phyloP scores from a whole-genome alignment of 129 eudicot genomes.

The Calendula officinalis region DNA sequence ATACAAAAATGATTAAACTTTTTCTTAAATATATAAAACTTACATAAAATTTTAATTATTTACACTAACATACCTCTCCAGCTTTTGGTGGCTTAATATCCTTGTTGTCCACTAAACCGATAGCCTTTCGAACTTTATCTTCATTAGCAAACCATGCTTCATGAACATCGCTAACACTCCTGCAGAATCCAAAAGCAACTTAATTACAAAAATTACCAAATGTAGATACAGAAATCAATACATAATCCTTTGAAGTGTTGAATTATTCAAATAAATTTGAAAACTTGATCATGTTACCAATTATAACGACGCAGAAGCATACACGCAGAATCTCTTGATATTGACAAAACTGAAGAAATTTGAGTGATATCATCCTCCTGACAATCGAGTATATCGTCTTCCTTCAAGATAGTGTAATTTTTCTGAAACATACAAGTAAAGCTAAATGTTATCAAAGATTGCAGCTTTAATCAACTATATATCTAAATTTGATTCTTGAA shows the following conservation, averaged over 20 bases:
- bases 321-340: conserved; percentile 70
- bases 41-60: neutral
- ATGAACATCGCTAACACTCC: conserved; percentile 79
- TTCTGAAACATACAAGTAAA: conserved; percentile 40
- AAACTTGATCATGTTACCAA: conserved; percentile 42
- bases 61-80: conserved; percentile 49
- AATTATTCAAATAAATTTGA: conserved; percentile 1
- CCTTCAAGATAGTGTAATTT: conserved; percentile 64
- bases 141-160: conserved; percentile 98
- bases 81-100: conserved; percentile 35
- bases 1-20: neutral
- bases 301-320: conserved; percentile 71
- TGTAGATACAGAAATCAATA: neutral
- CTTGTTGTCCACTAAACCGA: conserved; percentile 62
- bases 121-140: conserved; percentile 74
- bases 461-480: neutral
- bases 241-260: neutral
- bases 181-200: conserved; percentile 18
- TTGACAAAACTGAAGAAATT: conserved; percentile 68
- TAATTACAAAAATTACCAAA: neutral
- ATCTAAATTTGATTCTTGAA: neutral
- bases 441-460: neutral
- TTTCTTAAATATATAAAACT: neutral
- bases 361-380: conserved; percentile 71
- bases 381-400: conserved; percentile 74